Conservation (phyloP, 2,329 filamentous ascomycete genomes). For the Akanthomyces dipterigenus region DNA sequence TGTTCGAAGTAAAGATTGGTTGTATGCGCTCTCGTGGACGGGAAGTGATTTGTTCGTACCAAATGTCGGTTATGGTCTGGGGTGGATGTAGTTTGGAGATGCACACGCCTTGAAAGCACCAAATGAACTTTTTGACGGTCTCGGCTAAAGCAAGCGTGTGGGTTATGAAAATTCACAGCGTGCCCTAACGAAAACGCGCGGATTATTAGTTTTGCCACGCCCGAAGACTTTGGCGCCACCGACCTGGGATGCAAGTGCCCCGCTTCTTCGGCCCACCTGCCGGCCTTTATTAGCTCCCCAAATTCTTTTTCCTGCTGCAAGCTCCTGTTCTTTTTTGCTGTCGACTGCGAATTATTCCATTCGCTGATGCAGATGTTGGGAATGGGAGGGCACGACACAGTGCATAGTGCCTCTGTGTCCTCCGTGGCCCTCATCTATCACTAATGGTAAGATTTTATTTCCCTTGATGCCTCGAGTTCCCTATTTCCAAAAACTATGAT, state of each 20-base stretch:
- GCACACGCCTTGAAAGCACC: constrained; percentile 30
- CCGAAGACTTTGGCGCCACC: not conserved
- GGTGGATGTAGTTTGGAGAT: constrained; percentile 17
- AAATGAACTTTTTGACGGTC: constrained; percentile 35
- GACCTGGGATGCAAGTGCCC: not conserved
- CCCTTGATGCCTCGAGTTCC: not conserved
- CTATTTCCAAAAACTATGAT: constrained; percentile 52
- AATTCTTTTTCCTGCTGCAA: not conserved
- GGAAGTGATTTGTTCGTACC: constrained; percentile 13
- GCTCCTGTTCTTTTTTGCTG: not conserved
- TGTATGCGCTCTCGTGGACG: constrained; percentile 3
- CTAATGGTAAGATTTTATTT: constrained; percentile 24
- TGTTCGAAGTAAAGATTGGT: not conserved
- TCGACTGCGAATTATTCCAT: not conserved
- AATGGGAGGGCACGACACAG: not conserved
- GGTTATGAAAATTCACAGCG: constrained; percentile 32
- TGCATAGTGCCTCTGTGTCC: not conserved
- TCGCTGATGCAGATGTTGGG: not conserved
- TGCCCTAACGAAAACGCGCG: constrained; percentile 35
- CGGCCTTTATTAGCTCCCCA: not conserved
- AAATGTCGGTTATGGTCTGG: constrained; percentile 14
- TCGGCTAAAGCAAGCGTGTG: constrained; percentile 31
- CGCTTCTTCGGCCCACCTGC: not conserved
- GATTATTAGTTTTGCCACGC: constrained; percentile 23
- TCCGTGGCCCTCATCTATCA: not conserved